Percentiles rank a stretch among this genome's conserved stretches.
Evolutionary conservation across 495 filamentous ascomycete species (phyloP).

Genomic region (Neurospora sp.): DNA sequence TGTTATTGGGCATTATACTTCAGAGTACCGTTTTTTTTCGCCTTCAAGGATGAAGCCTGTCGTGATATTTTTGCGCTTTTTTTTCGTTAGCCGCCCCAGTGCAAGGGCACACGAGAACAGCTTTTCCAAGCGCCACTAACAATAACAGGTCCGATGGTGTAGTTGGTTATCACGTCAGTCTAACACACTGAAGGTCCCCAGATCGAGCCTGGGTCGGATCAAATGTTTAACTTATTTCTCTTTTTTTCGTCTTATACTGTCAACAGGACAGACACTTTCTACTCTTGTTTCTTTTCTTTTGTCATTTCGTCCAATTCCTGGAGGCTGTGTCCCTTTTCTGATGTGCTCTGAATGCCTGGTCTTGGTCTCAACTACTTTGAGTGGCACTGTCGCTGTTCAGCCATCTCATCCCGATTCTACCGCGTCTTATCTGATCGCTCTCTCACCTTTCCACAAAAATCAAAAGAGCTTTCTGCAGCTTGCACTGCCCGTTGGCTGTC

Average conservation of each 20-base stretch:
- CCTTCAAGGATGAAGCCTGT: not conserved
- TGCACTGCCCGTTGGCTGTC: not conserved
- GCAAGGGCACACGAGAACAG: not conserved
- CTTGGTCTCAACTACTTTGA: too few species aligned
- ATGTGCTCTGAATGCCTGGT: too few species aligned
- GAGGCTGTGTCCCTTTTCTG: too few species aligned
- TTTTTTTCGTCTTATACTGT: not conserved
- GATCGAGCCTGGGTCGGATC: not conserved
- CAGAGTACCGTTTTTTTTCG: not conserved
- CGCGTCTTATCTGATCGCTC: too few species aligned
- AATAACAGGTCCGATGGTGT: not conserved
- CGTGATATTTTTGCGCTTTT: not conserved
- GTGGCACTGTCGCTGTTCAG: too few species aligned
- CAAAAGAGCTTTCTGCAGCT: not conserved
- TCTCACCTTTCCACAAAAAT: too few species aligned
- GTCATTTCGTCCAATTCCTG: too few species aligned
- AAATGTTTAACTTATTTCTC: not conserved
- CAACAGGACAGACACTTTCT: too few species aligned
- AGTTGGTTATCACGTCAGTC: not conserved
- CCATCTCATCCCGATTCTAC: too few species aligned
- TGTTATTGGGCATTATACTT: not conserved
- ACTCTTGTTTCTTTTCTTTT: too few species aligned
- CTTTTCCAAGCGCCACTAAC: fast-evolving
- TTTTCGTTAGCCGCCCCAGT: not conserved
- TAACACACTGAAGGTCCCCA: not conserved